Base-by-base conservation (phyloP, 106 monocot genomes). In the Dendrobium nobile region DNA sequence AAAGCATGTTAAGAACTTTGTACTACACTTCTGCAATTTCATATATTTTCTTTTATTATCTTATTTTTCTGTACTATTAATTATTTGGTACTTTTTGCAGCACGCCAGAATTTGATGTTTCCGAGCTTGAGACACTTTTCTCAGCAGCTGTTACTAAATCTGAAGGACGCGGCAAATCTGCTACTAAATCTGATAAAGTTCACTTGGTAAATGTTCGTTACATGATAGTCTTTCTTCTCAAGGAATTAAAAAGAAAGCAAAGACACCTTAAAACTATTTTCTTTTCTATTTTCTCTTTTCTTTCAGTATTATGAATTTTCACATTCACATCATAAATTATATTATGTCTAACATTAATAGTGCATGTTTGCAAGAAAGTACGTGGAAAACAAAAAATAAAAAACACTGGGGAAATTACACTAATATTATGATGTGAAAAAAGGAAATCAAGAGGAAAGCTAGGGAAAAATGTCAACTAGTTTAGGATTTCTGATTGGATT, bases 111-210 rank as follows among this genome's bases (percentile, higher is more conserved):
- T 93, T 99, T 87, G 99, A 99, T 86, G 95, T 95, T 47, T 85
- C 90, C 78, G 99, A 99, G 85, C 86, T 99, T 77, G 99, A 95
- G 82, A 83, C 59, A 44, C 91, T 99, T 47, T 99, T 99, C 82
- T 86, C 99, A 78, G 88, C 94, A 70, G 88, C 85, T 80, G 88
- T 90, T 78, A 88, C 90, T 65, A 92, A 95, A 67, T 87, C 89
- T 82, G 88, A 88, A 8, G 92, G 86, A 15, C 85, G 78, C 47
- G 31, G 2, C 11, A 99, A 93, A 75, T 20, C 33, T 33, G 67
- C 84, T 82, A 81, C 85, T 56, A 99, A 99, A 85, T 82, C 91
- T 18, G 93, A 99, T 78, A 95, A 90, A 93, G 87, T 99, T 84
- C 95, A 99, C 40, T 73, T 99, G 99, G 99, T 99, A 96, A 85